Base-by-base conservation (phyloP, 2,329 filamentous ascomycete genomes). In the Bisporella sp. region DNA sequence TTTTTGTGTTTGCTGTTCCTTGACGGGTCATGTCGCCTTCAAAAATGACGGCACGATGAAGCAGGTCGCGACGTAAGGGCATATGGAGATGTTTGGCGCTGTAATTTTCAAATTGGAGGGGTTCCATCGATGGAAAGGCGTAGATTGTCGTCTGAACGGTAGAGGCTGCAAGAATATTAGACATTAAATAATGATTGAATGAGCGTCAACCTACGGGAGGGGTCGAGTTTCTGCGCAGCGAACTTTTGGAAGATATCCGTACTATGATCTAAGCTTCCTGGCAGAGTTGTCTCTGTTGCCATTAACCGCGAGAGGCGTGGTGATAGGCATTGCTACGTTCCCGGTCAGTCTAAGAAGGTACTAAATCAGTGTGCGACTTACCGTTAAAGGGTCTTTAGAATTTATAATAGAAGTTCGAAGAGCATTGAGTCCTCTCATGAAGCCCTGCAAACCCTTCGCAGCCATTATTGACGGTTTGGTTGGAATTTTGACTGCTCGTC, bases 31-130 rank as follows among this genome's bases (percentile, higher is more conserved):
- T 81, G 73, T 97, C 92, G 59, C 88, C 93, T 73, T 99, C 93
- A 75, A 86, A 97, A 60, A 96, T 73, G 52, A 99, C 82, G 52
- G 93, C 93, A 57, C 89, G 82, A 73, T 99, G 92, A 48, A 99
- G 83, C 57, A 99, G 82, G 68, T 99, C 93, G 67, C 86, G 84
- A 53, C 93, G 87, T 44, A 96, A 78, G 3, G 93, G 93, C 33
- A 97, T 81, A 65, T 87, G 75, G 42, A 99, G 85, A 69, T 96
- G 89, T 63, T 87, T 86, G 54, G 82, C 74, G 40, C 87, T 84
- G 75, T 91, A 97, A 62, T 81, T 71, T 65, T 88, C 81, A 68
- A 95, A 85, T 46, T 81, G 76, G 45, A 82, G 74, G 29, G 93
- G 93, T 69, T 96, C 90, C 70, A 96, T 82, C 8, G 83, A 81